Percentiles rank a stretch among this genome's conserved stretches.
phyloP scores from a whole-genome alignment of 2,329 filamentous ascomycete species.

The Fusarium brevicatenulatum region DNA sequence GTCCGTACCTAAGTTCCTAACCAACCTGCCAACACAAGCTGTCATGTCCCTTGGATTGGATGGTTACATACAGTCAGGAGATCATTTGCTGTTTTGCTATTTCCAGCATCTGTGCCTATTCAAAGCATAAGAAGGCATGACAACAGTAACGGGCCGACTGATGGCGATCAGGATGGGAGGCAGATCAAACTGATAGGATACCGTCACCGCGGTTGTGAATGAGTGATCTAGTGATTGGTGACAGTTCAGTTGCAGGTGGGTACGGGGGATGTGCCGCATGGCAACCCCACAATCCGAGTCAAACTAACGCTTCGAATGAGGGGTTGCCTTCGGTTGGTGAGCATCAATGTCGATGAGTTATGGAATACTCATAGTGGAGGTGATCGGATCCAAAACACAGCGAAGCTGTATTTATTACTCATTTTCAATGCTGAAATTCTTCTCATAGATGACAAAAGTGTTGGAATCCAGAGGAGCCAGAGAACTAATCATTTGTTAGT shows the following conservation, averaged over 20 bases:
- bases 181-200: constrained; percentile 45
- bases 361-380: neutral
- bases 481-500: constrained; percentile 1
- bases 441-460: neutral
- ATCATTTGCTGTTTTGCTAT: neutral
- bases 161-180: constrained; percentile 29
- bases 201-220: constrained; percentile 41
- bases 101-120: neutral
- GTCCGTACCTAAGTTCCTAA: neutral
- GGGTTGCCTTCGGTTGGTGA: constrained; percentile 21
- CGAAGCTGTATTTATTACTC: neutral
- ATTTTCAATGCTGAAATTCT: neutral
- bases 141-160: constrained; percentile 46
- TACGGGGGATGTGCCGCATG: constrained; percentile 39
- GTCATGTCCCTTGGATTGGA: neutral
- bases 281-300: constrained; percentile 41
- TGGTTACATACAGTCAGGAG: constrained; percentile 2
- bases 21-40: constrained; percentile 7
- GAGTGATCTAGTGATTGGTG: constrained; percentile 39
- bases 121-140: constrained; percentile 12
- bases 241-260: constrained; percentile 27
- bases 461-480: neutral
- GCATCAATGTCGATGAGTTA: constrained; percentile 1
- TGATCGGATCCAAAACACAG: neutral
- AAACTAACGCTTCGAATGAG: constrained; percentile 24